Conservation (phyloP, 2,329 filamentous ascomycete species). For the Paraconiothyrium brasiliense region DNA sequence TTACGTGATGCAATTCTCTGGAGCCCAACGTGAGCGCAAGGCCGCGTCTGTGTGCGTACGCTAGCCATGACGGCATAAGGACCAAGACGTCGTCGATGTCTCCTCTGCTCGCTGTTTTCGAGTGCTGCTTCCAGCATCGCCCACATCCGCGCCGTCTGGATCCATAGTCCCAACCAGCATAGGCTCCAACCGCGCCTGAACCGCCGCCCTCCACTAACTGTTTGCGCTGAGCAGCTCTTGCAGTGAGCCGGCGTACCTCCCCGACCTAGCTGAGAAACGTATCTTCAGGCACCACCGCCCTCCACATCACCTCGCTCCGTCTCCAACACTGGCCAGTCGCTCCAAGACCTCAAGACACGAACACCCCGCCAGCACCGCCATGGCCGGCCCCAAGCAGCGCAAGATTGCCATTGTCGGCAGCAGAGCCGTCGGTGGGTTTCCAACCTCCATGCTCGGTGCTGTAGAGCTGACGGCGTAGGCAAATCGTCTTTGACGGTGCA, state of each 20-base stretch:
- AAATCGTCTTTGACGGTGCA: slow-evolving; percentile 98
- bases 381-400: slow-evolving; percentile 83
- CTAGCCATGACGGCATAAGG: slow-evolving; percentile 34
- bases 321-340: slow-evolving; percentile 34
- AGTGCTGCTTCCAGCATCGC: slow-evolving; percentile 1
- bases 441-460: neutral
- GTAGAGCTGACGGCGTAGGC: slow-evolving; percentile 63
- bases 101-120: neutral
- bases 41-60: neutral
- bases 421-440: slow-evolving; percentile 81
- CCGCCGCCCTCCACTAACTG: neutral
- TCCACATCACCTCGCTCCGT: slow-evolving; percentile 17
- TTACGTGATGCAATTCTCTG: slow-evolving; percentile 31
- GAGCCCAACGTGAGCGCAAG: slow-evolving; percentile 6
- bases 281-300: slow-evolving; percentile 35
- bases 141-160: neutral
- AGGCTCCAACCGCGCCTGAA: neutral
- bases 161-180: neutral
- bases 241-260: slow-evolving; percentile 35
- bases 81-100: slow-evolving; percentile 9
- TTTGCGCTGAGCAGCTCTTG: slow-evolving; percentile 21
- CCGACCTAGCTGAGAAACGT: slow-evolving; percentile 32
- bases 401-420: slow-evolving; percentile 97
- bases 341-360: slow-evolving; percentile 22
- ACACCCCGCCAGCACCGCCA: slow-evolving; percentile 48